These are phyloP conservation scores for Brassica nigra DNA, from an alignment of 345 rosid genomes.

Conservation along the genomic window DNA sequence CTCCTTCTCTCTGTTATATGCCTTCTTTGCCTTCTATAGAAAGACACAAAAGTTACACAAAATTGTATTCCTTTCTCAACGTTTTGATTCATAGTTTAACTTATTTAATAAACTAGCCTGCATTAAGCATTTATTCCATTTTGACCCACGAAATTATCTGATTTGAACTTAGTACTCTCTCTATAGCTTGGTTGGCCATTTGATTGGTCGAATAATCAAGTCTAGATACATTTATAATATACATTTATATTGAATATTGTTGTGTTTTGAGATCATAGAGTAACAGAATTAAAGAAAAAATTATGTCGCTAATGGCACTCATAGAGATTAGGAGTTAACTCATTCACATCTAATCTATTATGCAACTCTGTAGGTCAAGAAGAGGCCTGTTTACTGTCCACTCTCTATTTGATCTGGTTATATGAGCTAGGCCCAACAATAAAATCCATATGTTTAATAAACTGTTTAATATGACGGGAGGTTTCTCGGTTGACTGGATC, in stretches of 20 bases:
- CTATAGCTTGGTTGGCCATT: neutral
- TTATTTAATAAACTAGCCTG: constrained; percentile 29
- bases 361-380: neutral
- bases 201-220: neutral
- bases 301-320: neutral
- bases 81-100: constrained; percentile 24
- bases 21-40: constrained; percentile 24
- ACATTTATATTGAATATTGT: neutral
- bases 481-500: neutral
- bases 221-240: neutral
- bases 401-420: neutral
- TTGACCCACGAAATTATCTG: neutral
- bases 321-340: neutral
- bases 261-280: neutral
- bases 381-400: neutral
- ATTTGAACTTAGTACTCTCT: neutral
- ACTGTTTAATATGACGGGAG: neutral
- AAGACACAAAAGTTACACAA: constrained; percentile 16
- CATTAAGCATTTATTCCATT: neutral
- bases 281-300: neutral
- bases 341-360: too few species aligned
- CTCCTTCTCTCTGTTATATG: constrained; percentile 13
- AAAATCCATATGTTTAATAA: neutral
- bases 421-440: constrained; percentile 8
- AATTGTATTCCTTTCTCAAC: constrained; percentile 24